phyloP scores from a whole-genome alignment of 257 asterid species.

The Nicotiana knightiana region DNA sequence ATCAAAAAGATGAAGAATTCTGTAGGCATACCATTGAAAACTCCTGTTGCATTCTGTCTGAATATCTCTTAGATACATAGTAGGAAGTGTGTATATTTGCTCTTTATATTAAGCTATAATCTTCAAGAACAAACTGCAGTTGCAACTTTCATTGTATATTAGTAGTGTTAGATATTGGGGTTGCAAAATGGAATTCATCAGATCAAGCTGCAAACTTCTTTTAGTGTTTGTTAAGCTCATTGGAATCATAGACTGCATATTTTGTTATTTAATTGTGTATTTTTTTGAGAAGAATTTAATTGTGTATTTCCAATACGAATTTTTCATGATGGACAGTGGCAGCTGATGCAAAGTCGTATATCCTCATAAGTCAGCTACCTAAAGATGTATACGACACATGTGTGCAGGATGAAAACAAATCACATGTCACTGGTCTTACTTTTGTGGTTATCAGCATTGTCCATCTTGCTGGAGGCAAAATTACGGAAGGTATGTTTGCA shows the following conservation, averaged over 20 bases:
- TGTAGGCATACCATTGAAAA: neutral
- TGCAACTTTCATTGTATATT: neutral
- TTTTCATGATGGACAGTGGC: conserved; percentile 32
- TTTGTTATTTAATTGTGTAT: neutral
- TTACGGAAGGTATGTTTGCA: conserved; percentile 62
- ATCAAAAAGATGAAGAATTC: neutral
- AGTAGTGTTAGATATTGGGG: too few relatives aligned
- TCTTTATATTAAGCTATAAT: neutral
- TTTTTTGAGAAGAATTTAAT: neutral
- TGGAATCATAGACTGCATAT: neutral
- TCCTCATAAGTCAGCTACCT: conserved; percentile 64
- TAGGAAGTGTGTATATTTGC: neutral
- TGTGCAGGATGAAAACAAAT: conserved; percentile 56
- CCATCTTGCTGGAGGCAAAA: conserved; percentile 73
- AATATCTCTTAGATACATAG: conserved; percentile 1
- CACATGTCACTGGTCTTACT: conserved; percentile 61
- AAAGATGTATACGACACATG: conserved; percentile 47
- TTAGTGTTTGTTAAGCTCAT: neutral
- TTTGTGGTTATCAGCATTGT: conserved; percentile 64
- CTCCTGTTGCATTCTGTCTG: neutral
- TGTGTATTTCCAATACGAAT: neutral
- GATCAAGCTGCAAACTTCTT: neutral
- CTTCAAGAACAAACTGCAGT: neutral
- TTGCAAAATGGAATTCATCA: neutral
- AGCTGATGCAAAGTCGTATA: conserved; percentile 71